Conservation (phyloP, 805 yeast genomes). For the Priceomyces haplophilus region DNA sequence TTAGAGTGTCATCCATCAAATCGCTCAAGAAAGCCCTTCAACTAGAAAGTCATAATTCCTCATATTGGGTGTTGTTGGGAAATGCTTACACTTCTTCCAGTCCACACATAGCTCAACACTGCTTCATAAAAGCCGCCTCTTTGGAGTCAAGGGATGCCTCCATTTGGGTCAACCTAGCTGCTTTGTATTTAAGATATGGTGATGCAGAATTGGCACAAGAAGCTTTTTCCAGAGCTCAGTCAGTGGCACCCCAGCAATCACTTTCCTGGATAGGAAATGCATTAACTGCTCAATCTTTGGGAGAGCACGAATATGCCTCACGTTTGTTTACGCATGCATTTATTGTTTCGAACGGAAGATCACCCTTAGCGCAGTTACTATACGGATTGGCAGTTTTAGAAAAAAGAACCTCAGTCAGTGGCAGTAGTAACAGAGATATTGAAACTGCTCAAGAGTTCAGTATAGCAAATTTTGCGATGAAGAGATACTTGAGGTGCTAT, state of each 20-base stretch:
- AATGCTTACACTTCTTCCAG: constrained; percentile 62
- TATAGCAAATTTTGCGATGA: constrained; percentile 64
- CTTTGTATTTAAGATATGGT: constrained; percentile 63
- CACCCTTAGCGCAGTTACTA: constrained; percentile 65
- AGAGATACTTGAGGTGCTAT: constrained; percentile 56
- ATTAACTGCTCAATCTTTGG: constrained; percentile 48
- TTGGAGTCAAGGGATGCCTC: constrained; percentile 64
- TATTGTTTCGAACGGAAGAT: constrained; percentile 69
- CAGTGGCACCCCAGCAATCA: constrained; percentile 73
- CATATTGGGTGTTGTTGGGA: constrained; percentile 83
- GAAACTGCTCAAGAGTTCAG: constrained; percentile 62
- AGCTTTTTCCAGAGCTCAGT: constrained; percentile 70
- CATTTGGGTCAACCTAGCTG: constrained; percentile 81
- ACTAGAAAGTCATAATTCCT: constrained; percentile 65
- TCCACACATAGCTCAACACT: constrained; percentile 83
- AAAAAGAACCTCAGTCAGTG: constrained; percentile 39
- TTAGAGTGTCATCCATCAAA: constrained; percentile 52
- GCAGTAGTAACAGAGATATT: constrained; percentile 51
- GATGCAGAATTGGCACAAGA: constrained; percentile 73
- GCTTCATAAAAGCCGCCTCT: constrained; percentile 78
- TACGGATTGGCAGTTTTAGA: constrained; percentile 61
- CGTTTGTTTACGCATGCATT: constrained; percentile 74
- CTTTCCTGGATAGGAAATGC: constrained; percentile 89
- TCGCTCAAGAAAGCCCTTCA: constrained; percentile 66
- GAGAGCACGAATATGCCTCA: constrained; percentile 49